Evolutionary conservation across 2,329 filamentous ascomycete genomes (phyloP), one percentile per base, ranked within the genome.

Genomic region (Aureobasidium vineae): DNA sequence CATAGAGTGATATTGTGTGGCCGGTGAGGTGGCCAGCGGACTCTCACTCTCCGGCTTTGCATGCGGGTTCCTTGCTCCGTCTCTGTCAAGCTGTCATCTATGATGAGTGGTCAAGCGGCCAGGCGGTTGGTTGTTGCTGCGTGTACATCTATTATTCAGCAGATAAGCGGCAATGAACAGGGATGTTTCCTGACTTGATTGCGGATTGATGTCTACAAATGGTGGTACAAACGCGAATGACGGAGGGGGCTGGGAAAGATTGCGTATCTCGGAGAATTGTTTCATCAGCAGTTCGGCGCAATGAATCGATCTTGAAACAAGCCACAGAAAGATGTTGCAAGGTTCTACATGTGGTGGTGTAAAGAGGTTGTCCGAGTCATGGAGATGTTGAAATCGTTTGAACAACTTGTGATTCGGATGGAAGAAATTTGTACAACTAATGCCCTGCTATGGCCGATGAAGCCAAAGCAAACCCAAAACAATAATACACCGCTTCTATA

Each of bases 191-290:
- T 33, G n/a, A 33, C 15, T 59, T 26, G 38, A 40, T 31, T 16
- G 26, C 54, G 23, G 21, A 31, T 5, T 43, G 38, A 45, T 59
- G 36, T 41, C 36, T 57, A 15, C n/a, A n/a, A 41, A 7, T 23
- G 21, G n/a, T 59, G 40, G 40, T 21, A 45, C 16, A 45, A 15
- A n/a, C n/a, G 40, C 40, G 40, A 19, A 63, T 63, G 59, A 63
- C 59, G 59, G 31, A 63, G 59, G 45, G 7, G 59, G 59, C 59
- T 31, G 54, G 54, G 10, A 45, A 56, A 52, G 40, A 59, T 59
- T 59, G 54, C 23, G 59, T 40, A 21, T 50, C 33, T 63, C 59
- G 45, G 59, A 63, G 21, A 26, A 63, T 52, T 63, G 41, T 61
- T 61, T 61, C 19, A 41, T 57, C 28, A 49, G 57, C 49, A 43